A percentile compares a stretch with the other conserved stretches of the same genome.
Evolutionary conservation across 1,139 yeast species (phyloP).

Genomic region (Blastobotrys illinoisensis): DNA sequence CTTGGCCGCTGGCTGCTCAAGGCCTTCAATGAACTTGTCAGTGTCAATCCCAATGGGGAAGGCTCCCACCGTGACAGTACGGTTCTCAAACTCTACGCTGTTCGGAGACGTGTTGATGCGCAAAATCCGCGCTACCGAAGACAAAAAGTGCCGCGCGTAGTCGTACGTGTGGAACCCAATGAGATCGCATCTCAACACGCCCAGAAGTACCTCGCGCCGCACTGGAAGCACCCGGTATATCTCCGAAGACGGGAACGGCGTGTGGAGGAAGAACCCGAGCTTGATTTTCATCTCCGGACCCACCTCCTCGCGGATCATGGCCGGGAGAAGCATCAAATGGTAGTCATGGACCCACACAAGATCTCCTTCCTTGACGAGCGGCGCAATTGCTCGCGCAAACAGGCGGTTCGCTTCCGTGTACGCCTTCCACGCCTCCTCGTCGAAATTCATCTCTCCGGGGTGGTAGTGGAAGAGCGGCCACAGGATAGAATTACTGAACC

Average conservation of each 20-base stretch:
- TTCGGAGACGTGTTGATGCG: constrained; percentile 83
- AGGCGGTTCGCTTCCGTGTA: constrained; percentile 87
- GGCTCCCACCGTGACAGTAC: constrained; percentile 84
- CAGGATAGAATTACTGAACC: constrained; percentile 82
- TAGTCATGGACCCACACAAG: constrained; percentile 97
- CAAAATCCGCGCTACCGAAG: constrained; percentile 84
- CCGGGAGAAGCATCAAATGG: constrained; percentile 92
- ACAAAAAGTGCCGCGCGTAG: constrained; percentile 94
- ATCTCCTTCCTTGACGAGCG: constrained; percentile 73
- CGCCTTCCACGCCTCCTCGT: constrained; percentile 97
- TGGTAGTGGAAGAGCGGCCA: constrained; percentile 99
- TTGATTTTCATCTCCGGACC: constrained; percentile 53
- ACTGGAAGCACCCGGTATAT: constrained; percentile 94
- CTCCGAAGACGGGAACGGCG: constrained; percentile 97
- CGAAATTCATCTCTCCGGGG: constrained; percentile 98
- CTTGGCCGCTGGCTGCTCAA: constrained; percentile 57
- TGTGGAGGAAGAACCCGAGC: constrained; percentile 91
- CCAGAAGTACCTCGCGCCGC: constrained; percentile 82
- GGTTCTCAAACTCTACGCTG: constrained; percentile 74
- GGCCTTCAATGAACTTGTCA: constrained; percentile 79
- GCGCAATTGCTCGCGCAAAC: constrained; percentile 72
- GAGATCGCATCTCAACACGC: constrained; percentile 89
- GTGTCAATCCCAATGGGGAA: constrained; percentile 98
- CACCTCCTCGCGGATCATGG: constrained; percentile 68
- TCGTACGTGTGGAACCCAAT: constrained; percentile 99